These are phyloP conservation scores for Acacia crassicarpa DNA, from an alignment of 306 rosid species.

Conservation along the genomic window DNA sequence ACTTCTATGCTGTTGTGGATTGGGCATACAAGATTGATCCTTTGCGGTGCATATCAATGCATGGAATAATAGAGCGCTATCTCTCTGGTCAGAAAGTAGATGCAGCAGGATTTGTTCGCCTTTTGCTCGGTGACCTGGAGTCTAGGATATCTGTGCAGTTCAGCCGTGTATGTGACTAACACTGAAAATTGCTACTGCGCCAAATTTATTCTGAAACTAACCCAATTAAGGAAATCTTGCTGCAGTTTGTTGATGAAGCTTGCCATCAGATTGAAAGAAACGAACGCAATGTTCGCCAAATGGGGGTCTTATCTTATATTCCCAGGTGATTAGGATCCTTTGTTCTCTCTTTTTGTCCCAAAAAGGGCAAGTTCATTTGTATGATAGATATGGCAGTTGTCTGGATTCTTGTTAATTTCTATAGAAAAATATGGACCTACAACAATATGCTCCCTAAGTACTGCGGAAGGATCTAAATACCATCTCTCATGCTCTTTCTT, in stretches of 20 bases:
- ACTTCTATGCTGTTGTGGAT: constrained; percentile 94
- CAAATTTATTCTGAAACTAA: constrained; percentile 31
- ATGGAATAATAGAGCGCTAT: constrained; percentile 97
- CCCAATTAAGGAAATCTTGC: constrained; percentile 22
- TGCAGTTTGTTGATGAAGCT: constrained; percentile 98
- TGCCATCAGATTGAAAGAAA: constrained; percentile 98
- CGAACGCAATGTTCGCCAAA: constrained; percentile 87
- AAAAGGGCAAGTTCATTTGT: constrained; percentile 17
- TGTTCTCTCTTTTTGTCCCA: constrained; percentile 7
- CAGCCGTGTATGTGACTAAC: constrained; percentile 70
- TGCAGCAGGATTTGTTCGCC: constrained; percentile 99
- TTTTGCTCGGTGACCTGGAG: constrained; percentile 91
- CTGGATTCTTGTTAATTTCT: constrained; percentile 1
- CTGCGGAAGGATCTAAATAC: constrained; percentile 13
- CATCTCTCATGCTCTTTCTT: constrained; percentile 15
- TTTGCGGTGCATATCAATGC: constrained; percentile 99
- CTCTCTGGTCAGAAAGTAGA: constrained; percentile 99
- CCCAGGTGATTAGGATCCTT: constrained; percentile 62
- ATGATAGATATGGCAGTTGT: constrained; percentile 13
- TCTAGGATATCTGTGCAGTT: constrained; percentile 87
- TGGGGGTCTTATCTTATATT: constrained; percentile 91
- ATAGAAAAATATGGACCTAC: background rate
- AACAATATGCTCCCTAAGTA: background rate
- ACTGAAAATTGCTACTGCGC: constrained; percentile 16
- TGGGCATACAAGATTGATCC: constrained; percentile 99